Percentiles rank a stretch among this genome's conserved stretches.
Conservation (phyloP, 1,139 yeast species). For the Petasospora fabianii region DNA sequence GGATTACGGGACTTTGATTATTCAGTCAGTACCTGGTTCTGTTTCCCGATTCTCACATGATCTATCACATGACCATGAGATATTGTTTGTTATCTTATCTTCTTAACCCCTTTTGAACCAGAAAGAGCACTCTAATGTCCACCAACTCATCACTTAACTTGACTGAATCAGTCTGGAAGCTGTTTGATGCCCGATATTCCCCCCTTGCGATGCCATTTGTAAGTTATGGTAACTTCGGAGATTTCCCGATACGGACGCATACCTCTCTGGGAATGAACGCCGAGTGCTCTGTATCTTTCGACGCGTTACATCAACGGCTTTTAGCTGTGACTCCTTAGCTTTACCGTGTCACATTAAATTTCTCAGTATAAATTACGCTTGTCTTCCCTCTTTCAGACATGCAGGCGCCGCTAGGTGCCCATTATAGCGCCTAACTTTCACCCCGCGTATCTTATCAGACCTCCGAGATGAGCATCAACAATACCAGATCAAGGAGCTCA, state of each 20-base stretch:
- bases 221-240: constrained; percentile 1
- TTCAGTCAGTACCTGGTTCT: neutral
- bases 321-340: neutral
- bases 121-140: no score
- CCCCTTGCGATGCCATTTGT: neutral
- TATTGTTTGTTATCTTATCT: neutral
- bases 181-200: neutral
- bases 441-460: no score
- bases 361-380: no score
- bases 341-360: no score
- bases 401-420: no score
- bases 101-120: neutral
- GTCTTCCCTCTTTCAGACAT: no score
- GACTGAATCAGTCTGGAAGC: neutral
- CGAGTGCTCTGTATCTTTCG: neutral
- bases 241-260: constrained; percentile 1
- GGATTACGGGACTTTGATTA: constrained; percentile 7
- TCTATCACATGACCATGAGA: neutral
- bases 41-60: neutral
- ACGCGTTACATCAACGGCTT: neutral
- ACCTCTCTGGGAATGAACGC: constrained; percentile 6
- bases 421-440: no score
- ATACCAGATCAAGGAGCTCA: neutral
- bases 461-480: no score
- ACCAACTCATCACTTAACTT: neutral